Conservation (phyloP, 2,329 filamentous ascomycete genomes). For the Fusarium sp. region DNA sequence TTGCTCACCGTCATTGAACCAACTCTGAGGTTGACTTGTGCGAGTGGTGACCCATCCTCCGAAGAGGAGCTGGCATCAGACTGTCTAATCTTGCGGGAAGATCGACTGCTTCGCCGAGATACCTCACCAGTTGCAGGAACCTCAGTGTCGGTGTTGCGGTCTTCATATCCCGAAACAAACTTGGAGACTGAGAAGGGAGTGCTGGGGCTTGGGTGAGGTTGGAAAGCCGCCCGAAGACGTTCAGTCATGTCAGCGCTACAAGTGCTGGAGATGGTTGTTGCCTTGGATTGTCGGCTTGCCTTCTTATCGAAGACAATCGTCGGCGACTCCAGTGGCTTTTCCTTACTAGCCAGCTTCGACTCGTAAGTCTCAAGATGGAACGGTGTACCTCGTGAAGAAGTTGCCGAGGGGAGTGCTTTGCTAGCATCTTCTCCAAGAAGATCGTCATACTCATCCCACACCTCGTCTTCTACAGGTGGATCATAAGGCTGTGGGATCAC, state of each 20-base stretch:
- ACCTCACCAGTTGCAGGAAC: slow-evolving; percentile 44
- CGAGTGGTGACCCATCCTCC: slow-evolving; percentile 69
- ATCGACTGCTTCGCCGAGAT: slow-evolving; percentile 44
- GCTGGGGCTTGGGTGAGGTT: slow-evolving; percentile 52
- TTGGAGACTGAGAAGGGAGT: slow-evolving; percentile 56
- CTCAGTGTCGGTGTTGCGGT: slow-evolving; percentile 33
- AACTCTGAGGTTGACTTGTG: slow-evolving; percentile 79
- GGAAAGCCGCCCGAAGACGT: slow-evolving; percentile 60
- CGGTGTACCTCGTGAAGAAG: slow-evolving; percentile 65
- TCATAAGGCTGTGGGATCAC: slow-evolving; percentile 70
- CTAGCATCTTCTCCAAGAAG: slow-evolving; percentile 72
- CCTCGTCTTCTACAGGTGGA: slow-evolving; percentile 80
- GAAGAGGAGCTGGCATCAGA: slow-evolving; percentile 60
- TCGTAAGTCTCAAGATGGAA: slow-evolving; percentile 65
- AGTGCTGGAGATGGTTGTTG: slow-evolving; percentile 58
- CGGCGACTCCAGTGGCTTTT: slow-evolving; percentile 58
- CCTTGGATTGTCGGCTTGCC: slow-evolving; percentile 47
- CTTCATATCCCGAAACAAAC: slow-evolving; percentile 44
- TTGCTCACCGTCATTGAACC: slow-evolving; percentile 88
- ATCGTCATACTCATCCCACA: slow-evolving; percentile 96
- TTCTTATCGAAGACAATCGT: slow-evolving; percentile 51
- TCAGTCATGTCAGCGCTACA: slow-evolving; percentile 65
- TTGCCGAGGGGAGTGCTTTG: slow-evolving; percentile 60
- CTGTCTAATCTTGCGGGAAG: slow-evolving; percentile 47
- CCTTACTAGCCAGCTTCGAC: slow-evolving; percentile 48